Evolutionary conservation across 1,139 yeast species (phyloP).

Genomic region (Waltiozyma sp.): DNA sequence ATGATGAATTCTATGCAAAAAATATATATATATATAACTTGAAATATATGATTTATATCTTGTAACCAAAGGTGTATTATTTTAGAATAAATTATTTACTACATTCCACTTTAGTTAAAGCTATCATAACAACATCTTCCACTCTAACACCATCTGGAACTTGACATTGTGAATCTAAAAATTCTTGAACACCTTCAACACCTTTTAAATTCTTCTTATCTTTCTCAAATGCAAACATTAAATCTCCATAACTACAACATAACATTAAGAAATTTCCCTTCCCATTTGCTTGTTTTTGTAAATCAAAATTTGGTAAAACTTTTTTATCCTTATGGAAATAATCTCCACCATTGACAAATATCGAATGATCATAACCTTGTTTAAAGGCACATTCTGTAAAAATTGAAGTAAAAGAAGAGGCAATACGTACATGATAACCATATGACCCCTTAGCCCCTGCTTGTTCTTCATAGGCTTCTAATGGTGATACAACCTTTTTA

Average conservation of each 20-base stretch:
- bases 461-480: slow-evolving; percentile 53
- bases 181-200: slow-evolving; percentile 41
- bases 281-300: slow-evolving; percentile 5
- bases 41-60: too few relatives aligned
- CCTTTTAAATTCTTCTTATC: slow-evolving; percentile 41
- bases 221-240: slow-evolving; percentile 37
- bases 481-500: slow-evolving; percentile 57
- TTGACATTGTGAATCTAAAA: slow-evolving; percentile 56
- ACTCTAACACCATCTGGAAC: slow-evolving; percentile 49
- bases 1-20: too few relatives aligned
- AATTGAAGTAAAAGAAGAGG: slow-evolving; percentile 45
- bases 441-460: slow-evolving; percentile 50
- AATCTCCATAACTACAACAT: slow-evolving; percentile 53
- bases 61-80: too few relatives aligned
- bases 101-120: slow-evolving; percentile 33
- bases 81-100: not conserved
- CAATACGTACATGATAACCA: slow-evolving; percentile 70
- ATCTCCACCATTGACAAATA: slow-evolving; percentile 60
- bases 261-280: slow-evolving; percentile 38
- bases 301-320: slow-evolving; percentile 8
- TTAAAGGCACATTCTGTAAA: slow-evolving; percentile 61
- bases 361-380: slow-evolving; percentile 61
- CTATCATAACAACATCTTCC: slow-evolving; percentile 62
- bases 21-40: too few relatives aligned
- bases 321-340: slow-evolving; percentile 29